Evolutionary conservation across 768 basidiomycete species (phyloP).

Genomic region (Trametes punicea): DNA sequence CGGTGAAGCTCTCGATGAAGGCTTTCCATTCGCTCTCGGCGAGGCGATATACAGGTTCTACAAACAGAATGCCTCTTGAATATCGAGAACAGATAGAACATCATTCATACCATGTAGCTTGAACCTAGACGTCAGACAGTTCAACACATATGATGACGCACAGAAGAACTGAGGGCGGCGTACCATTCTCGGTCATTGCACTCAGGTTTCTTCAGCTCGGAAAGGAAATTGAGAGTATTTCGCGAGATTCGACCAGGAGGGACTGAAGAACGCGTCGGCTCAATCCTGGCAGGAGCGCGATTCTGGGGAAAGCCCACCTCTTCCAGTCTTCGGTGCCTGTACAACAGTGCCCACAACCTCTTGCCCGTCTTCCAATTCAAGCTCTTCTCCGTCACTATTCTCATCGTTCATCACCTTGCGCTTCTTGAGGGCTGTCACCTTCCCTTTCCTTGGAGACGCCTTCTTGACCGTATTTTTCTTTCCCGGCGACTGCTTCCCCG

Average conservation of each 20-base stretch:
- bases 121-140: conserved; percentile 1
- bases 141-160: neutral
- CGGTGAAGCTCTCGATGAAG: conserved; percentile 73
- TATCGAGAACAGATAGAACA: neutral
- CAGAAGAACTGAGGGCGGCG: conserved; percentile 16
- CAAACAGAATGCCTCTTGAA: neutral
- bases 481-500: conserved; percentile 7
- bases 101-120: conserved; percentile 9
- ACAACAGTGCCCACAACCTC: conserved; percentile 74
- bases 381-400: conserved; percentile 33
- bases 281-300: neutral
- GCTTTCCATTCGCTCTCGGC: conserved; percentile 89
- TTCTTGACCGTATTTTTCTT: conserved; percentile 14
- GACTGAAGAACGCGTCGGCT: conserved; percentile 34
- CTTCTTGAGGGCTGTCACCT: conserved; percentile 24
- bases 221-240: conserved; percentile 80
- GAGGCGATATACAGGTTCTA: conserved; percentile 75
- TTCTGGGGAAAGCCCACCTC: conserved; percentile 41
- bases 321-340: conserved; percentile 79
- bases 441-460: conserved; percentile 16
- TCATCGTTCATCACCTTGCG: conserved; percentile 32
- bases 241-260: conserved; percentile 83
- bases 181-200: conserved; percentile 87
- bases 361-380: conserved; percentile 58
- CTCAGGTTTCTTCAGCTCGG: conserved; percentile 63